Evolutionary conservation across 495 filamentous ascomycete genomes (phyloP).

Genomic region (Penicillium atrosanguineum): DNA sequence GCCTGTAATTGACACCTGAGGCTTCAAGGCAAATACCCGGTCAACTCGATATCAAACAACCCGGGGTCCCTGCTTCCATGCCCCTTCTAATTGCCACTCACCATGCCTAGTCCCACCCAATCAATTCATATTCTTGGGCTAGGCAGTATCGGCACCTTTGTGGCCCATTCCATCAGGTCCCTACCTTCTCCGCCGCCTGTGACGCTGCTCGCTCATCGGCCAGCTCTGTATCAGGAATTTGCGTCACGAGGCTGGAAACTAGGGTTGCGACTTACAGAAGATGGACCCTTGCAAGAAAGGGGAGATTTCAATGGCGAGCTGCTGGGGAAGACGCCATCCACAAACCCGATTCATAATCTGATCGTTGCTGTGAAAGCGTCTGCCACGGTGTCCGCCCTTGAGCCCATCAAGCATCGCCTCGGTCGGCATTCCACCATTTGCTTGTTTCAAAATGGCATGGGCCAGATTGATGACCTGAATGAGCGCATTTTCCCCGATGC

Average conservation of each 20-base stretch:
- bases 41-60: not conserved
- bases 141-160: conserved; percentile 51
- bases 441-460: conserved; percentile 27
- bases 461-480: conserved; percentile 22
- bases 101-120: conserved; percentile 1
- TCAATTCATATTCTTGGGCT: conserved; percentile 49
- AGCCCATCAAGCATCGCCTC: conserved; percentile 23
- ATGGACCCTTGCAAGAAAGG: conserved; percentile 7
- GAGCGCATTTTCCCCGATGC: conserved; percentile 15
- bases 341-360: conserved; percentile 15
- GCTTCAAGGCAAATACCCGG: not conserved
- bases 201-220: conserved; percentile 44
- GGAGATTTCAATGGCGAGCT: conserved; percentile 17
- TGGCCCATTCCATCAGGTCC: conserved; percentile 49
- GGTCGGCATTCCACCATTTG: conserved; percentile 21
- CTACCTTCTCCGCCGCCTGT: conserved; percentile 49
- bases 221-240: conserved; percentile 20
- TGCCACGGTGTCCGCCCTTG: conserved; percentile 18
- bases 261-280: conserved; percentile 17
- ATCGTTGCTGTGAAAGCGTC: conserved; percentile 28
- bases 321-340: not conserved
- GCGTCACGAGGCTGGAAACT: conserved; percentile 13
- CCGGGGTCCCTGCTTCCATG: not conserved
- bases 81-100: not conserved
- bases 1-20: not conserved